Base-by-base conservation (phyloP, 192 early-diverging fungal species). In the Rhizophagus sp. region DNA sequence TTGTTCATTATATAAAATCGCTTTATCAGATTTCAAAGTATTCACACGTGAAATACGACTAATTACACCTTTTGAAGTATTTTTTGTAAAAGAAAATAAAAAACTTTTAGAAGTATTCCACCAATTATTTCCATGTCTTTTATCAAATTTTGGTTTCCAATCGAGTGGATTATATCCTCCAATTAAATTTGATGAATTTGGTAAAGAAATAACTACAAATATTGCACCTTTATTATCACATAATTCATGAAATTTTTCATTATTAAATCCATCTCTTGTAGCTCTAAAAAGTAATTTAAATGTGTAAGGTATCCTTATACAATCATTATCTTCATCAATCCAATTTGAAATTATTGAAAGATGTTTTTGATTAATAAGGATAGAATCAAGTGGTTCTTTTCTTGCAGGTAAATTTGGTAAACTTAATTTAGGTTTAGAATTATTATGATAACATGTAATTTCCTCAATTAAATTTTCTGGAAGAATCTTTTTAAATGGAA, bases 321-420 rank as follows among this genome's bases (percentile, higher is more conserved):
- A n/a, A 10, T 70, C 19, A n/a, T 10, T 30, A 69, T 49, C 25
- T 19, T 69, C 17, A 49, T 67, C 77, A 34, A 78, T 78, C 77
- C 77, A 78, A 52, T 9, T 63, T 4, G 66, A 44, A 52, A 78
- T 47, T 0, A 69, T 33, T n/a, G 30, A 30, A 50, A 68, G 22
- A 30, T 78, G 77, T 67, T 50, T 25, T 52, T 22, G 10, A n/a
- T 49, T 50, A 15, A 78, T 44, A 36, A 78, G 27, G 5, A 27
- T 66, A 6, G 77, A 78, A 33, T 68, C 77, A n/a, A 68, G 15
- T 22, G 52, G 19, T 22, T 15, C n/a, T 34, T n/a, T 22, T 78
- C 77, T 62, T 22, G 77, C 44, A 12, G 77, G 77, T 49, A 78
- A 30, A 34, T 41, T 49, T 68, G 24, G 24, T 24, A 33, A 68